Base-by-base conservation (phyloP, 805 yeast genomes). In the Candida coleopterorum region DNA sequence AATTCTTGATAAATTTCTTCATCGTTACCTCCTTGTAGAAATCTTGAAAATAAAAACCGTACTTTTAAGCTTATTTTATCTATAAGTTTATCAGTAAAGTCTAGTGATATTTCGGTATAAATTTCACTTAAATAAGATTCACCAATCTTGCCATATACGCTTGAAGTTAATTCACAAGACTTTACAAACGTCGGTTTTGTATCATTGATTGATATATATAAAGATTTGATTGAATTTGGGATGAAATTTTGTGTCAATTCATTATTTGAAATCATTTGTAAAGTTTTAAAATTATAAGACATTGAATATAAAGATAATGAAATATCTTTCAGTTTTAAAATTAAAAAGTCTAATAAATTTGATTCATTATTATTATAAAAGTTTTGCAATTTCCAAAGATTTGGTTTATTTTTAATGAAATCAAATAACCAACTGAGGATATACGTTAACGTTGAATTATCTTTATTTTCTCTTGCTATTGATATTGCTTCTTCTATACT, bases 401-500 rank as follows among this genome's bases (percentile, higher is more conserved):
- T 65, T 0, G 95, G 96, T 48, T 80, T 72, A 40, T 75, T 74
- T 41, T 76, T 77, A 49, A 85, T 68, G 47, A 82, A 85, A 43
- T 80, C 74, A 45, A 79, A 77, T 1, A 86, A 63, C 88, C 93
- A 83, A 8, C 86, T 70, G 34, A 87, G 62, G 11, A 87, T 70
- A 46, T 79, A 79, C 18, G 85, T 81, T 28, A 87, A 66, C 18
- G 94, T 85, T 10, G 71, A 66, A 38, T 75, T 69, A 55, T 89
- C 96, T 43, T 79, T 79, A 47, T 82, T 81, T 49, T 88, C 96
- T 46, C 96, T 65, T 0, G 96, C 96, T 3, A 88, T 87, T 6
- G 83, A 69, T 2, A 87, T 82, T 0, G 96, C 93, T 54, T 88
- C 96, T 43, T 83, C 86, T 7, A 87, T 83, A 1, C 95, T 81